phyloP scores from a whole-genome alignment of 345 rosid genomes.

The Pistacia integerrima region DNA sequence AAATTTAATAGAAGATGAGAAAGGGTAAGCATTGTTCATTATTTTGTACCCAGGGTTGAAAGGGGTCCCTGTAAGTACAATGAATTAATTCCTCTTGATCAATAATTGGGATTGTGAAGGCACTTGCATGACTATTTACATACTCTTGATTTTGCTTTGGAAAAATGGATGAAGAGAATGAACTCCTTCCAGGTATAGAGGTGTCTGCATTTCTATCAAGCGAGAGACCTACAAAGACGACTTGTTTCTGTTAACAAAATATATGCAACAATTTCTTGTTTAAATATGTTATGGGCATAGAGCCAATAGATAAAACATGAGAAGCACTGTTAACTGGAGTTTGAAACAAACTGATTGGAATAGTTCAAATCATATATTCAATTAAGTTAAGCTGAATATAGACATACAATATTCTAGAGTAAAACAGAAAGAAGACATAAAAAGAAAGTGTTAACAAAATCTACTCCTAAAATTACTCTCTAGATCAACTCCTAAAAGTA shows the following conservation, averaged over 20 bases:
- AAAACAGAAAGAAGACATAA: too few species aligned
- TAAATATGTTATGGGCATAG: neutral
- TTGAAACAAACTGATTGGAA: too few species aligned
- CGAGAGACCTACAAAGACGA: constrained; percentile 68
- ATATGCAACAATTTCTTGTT: neutral
- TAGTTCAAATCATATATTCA: too few species aligned
- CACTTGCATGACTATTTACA: constrained; percentile 9
- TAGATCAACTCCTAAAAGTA: too few species aligned
- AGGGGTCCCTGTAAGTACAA: neutral
- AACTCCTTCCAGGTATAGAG: constrained; percentile 75
- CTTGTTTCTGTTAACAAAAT: constrained; percentile 12
- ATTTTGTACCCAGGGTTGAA: neutral
- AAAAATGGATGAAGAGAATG: constrained; percentile 67
- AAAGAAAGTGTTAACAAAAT: too few species aligned
- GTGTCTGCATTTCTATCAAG: constrained; percentile 90
- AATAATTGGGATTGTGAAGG: constrained; percentile 8
- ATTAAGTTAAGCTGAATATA: too few species aligned
- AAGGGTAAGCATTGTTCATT: neutral
- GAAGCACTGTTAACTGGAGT: too few species aligned
- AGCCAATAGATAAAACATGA: neutral
- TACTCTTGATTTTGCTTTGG: constrained; percentile 34
- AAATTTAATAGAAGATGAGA: neutral
- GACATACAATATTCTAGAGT: too few species aligned
- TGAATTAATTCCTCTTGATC: neutral
- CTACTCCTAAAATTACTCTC: too few species aligned